Evolutionary conservation across 495 filamentous ascomycete genomes (phyloP).

Genomic region (Podospora pseudopauciseta): DNA sequence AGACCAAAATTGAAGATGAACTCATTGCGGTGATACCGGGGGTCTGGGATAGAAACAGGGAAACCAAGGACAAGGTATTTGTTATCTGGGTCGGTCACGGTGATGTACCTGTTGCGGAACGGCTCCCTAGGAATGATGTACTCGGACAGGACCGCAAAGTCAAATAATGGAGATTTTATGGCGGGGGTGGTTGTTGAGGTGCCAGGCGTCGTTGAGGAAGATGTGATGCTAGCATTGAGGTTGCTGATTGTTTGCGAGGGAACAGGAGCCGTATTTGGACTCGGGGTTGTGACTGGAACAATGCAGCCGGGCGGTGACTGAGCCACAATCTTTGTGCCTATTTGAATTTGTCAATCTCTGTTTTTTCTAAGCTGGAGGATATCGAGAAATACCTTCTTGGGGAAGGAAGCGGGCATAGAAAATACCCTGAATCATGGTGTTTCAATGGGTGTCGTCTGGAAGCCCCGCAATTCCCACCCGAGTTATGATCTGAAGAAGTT

Average conservation of each 20-base stretch:
- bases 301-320: conserved; percentile 74
- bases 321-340: conserved; percentile 77
- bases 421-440: conserved; percentile 81
- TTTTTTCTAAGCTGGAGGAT: background rate
- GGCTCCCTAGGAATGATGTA: conserved; percentile 91
- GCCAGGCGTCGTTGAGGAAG: background rate
- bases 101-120: conserved; percentile 83
- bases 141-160: conserved; percentile 76
- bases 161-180: conserved; percentile 61
- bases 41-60: conserved; percentile 77
- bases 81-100: conserved; percentile 64
- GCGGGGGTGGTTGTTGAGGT: conserved; percentile 45
- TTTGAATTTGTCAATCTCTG: background rate
- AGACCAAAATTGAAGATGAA: conserved; percentile 98
- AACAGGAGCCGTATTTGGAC: conserved; percentile 1
- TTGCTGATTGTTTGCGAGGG: conserved; percentile 28
- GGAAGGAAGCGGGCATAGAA: conserved; percentile 95
- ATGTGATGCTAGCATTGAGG: conserved; percentile 46
- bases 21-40: conserved; percentile 81
- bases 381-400: conserved; percentile 61
- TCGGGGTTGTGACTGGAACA: conserved; percentile 41
- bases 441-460: background rate
- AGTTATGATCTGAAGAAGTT: background rate
- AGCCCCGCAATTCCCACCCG: background rate
- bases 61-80: conserved; percentile 81